Percentiles rank a stretch among this genome's conserved stretches.
phyloP scores from a whole-genome alignment of 441 rosid genomes.

The Arabidopsis hybrid region DNA sequence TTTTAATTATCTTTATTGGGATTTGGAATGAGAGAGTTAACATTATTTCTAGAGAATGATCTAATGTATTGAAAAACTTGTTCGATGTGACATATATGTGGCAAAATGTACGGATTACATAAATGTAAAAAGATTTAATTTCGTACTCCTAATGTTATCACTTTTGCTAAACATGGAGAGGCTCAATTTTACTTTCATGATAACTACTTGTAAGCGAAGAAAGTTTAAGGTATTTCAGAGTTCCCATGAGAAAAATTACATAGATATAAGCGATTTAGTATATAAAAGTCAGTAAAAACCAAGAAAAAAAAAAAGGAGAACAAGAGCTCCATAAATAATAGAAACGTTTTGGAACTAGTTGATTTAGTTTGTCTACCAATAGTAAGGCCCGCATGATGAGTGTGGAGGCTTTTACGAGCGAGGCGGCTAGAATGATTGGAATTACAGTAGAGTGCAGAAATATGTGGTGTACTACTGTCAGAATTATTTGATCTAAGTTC shows the following conservation, averaged over 20 bases:
- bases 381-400: background rate
- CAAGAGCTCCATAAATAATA: background rate
- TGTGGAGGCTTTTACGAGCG: background rate
- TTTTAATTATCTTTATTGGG: background rate
- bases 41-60: background rate
- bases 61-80: background rate
- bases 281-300: background rate
- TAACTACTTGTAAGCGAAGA: background rate
- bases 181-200: slow-evolving; percentile 1
- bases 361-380: background rate
- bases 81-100: background rate
- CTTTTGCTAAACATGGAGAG: background rate
- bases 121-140: background rate
- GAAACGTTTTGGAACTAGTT: background rate
- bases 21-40: background rate
- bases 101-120: slow-evolving; percentile 16
- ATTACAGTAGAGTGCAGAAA: background rate
- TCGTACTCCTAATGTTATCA: background rate
- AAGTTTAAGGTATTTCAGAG: background rate
- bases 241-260: background rate
- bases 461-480: too few relatives aligned
- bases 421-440: background rate
- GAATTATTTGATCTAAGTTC: too few relatives aligned
- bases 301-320: background rate
- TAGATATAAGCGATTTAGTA: background rate